phyloP scores from a whole-genome alignment of 768 basidiomycete genomes.

The Mrakia frigida region DNA sequence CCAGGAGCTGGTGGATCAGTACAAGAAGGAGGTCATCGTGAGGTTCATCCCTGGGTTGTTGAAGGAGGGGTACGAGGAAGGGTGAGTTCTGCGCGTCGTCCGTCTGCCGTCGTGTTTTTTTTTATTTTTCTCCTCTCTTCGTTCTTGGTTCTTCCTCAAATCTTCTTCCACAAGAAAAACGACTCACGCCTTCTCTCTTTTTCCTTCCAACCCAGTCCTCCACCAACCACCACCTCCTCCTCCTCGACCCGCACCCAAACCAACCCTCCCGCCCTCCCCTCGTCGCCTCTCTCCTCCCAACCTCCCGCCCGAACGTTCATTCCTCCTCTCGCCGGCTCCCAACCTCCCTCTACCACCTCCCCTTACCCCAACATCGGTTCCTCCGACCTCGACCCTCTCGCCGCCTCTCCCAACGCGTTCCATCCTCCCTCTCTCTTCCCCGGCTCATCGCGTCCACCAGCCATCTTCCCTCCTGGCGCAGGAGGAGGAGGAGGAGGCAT shows the following conservation, averaged over 20 bases:
- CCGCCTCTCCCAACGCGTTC: conserved; percentile 28
- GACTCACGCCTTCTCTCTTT: neutral
- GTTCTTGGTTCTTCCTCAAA: neutral
- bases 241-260: neutral
- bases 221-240: neutral
- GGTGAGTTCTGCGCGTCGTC: neutral
- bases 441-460: neutral
- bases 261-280: neutral
- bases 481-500: conserved; percentile 28
- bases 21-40: conserved; percentile 24
- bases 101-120: too few relatives aligned
- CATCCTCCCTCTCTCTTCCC: conserved; percentile 21
- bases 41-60: conserved; percentile 17
- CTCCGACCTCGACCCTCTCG: conserved; percentile 32
- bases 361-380: conserved; percentile 24
- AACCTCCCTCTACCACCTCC: too few relatives aligned
- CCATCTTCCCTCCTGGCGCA: neutral
- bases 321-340: neutral
- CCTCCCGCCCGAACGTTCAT: neutral
- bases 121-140: neutral
- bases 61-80: conserved; percentile 25
- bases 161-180: neutral
- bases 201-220: neutral
- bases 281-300: neutral
- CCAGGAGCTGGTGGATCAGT: neutral